Conservation (phyloP, 345 rosid species). For the Eutrema heterophyllum region DNA sequence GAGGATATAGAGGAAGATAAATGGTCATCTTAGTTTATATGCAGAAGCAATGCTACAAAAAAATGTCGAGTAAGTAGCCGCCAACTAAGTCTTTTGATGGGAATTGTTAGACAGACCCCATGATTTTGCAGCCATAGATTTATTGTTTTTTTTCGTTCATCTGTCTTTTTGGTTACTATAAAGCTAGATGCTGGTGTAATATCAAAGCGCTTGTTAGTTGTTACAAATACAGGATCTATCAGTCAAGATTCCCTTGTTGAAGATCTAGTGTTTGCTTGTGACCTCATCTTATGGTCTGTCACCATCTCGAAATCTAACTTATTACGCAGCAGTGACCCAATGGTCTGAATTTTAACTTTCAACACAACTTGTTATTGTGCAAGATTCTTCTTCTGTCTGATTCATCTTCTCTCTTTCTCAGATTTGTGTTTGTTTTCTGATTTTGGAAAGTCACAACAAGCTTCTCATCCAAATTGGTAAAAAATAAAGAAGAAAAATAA, state of each 20-base stretch:
- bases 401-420: neutral
- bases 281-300: neutral
- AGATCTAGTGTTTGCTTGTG: slow-evolving; percentile 1
- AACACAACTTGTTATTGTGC: neutral
- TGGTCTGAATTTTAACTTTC: neutral
- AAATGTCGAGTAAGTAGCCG: slow-evolving; percentile 8
- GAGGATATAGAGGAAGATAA: neutral
- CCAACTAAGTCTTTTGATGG: neutral
- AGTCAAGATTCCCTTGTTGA: neutral
- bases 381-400: slow-evolving; percentile 13
- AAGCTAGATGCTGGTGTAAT: slow-evolving; percentile 13
- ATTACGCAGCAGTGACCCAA: neutral
- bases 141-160: neutral
- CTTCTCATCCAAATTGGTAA: slow-evolving; percentile 18
- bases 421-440: slow-evolving; percentile 23
- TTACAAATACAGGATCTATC: neutral
- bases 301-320: neutral
- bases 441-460: slow-evolving; percentile 25
- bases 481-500: neutral
- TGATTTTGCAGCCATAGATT: slow-evolving; percentile 30
- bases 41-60: slow-evolving; percentile 2
- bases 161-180: neutral
- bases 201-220: neutral
- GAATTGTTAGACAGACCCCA: slow-evolving; percentile 12
- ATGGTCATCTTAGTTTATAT: slow-evolving; percentile 13